Evolutionary conservation across 805 yeast genomes (phyloP).

Genomic region (Metschnikowia cubensis): DNA sequence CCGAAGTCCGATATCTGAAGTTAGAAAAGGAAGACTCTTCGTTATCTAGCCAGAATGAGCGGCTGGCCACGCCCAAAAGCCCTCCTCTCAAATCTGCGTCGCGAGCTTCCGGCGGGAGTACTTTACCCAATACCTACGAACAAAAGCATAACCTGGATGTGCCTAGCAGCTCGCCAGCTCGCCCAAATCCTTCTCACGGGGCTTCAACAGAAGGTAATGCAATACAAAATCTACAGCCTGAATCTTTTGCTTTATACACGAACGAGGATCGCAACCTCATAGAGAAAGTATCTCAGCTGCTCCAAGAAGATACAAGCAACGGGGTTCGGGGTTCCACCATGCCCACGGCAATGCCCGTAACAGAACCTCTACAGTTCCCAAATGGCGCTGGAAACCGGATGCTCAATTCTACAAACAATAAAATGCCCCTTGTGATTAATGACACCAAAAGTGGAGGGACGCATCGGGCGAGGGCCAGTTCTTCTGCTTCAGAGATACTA

Average conservation of each 20-base stretch:
- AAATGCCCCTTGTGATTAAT: neutral
- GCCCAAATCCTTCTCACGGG: neutral
- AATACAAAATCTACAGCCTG: neutral
- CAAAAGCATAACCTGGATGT: neutral
- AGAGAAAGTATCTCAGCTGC: neutral
- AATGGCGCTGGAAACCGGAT: neutral
- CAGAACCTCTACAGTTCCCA: neutral
- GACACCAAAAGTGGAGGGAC: neutral
- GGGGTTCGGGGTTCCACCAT: neutral
- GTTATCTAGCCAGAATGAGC: neutral
- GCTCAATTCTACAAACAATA: neutral
- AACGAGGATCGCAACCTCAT: neutral
- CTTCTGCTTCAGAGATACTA: neutral
- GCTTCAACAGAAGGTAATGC: neutral
- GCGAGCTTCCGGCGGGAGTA: neutral
- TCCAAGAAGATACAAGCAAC: neutral
- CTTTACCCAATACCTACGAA: neutral
- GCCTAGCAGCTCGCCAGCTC: neutral
- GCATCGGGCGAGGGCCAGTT: neutral
- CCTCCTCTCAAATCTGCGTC: neutral
- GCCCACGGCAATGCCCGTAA: neutral
- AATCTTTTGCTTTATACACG: neutral
- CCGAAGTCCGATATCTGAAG: neutral
- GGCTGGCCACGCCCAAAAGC: constrained; percentile 1
- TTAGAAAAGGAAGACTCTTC: neutral